Evolutionary conservation across 345 rosid species (phyloP).

Genomic region (Combretum micranthum): DNA sequence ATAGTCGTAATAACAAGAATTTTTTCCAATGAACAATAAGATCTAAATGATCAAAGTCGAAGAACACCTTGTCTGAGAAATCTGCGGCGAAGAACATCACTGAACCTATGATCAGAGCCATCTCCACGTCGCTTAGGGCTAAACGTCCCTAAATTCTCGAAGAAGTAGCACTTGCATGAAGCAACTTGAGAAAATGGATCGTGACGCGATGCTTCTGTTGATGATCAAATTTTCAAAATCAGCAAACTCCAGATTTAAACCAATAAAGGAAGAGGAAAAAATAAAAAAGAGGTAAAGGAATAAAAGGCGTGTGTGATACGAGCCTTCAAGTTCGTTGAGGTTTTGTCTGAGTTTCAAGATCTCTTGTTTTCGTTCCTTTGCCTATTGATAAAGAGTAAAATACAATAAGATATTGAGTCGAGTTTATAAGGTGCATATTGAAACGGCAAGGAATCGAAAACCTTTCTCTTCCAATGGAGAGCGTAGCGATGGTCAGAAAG

Average conservation of each 20-base stretch:
- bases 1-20: background rate
- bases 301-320: background rate
- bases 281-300: background rate
- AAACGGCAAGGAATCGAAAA: conserved; percentile 7
- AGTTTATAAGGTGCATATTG: background rate
- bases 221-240: background rate
- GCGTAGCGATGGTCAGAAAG: conserved; percentile 34
- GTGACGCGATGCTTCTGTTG: conserved; percentile 43
- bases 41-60: background rate
- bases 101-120: conserved; percentile 45
- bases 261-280: background rate
- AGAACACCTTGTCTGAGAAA: conserved; percentile 68
- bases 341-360: conserved; percentile 60
- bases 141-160: conserved; percentile 60
- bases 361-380: conserved; percentile 76
- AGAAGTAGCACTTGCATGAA: conserved; percentile 85
- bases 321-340: conserved; percentile 79
- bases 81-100: conserved; percentile 61
- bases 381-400: conserved; percentile 29
- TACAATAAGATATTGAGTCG: background rate
- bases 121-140: conserved; percentile 29
- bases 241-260: background rate
- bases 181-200: conserved; percentile 56
- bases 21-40: conserved; percentile 1
- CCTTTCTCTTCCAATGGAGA: conserved; percentile 91